A percentile compares a stretch with the other conserved stretches of the same genome.
phyloP scores from a whole-genome alignment of 1,139 yeast species.

The Meyerozyma sp. region DNA sequence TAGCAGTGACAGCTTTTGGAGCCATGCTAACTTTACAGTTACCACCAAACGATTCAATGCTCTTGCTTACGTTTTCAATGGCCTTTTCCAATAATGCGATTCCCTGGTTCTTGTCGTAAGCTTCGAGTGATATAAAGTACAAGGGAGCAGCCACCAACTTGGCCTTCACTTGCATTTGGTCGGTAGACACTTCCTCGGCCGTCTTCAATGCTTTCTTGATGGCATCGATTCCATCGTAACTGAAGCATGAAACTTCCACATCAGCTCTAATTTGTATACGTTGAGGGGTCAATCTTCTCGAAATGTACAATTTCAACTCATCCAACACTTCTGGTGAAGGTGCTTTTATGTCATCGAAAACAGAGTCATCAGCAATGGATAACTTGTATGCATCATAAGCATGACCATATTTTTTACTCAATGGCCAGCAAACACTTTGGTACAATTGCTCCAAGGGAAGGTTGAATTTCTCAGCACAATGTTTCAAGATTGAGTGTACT shows the following conservation, averaged over 20 bases:
- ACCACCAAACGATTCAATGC: conserved; percentile 76
- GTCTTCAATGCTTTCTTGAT: conserved; percentile 82
- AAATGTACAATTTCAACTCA: conserved; percentile 79
- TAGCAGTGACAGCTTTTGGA: conserved; percentile 97
- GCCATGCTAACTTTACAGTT: conserved; percentile 92
- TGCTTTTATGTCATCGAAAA: conserved; percentile 75
- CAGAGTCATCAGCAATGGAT: conserved; percentile 87
- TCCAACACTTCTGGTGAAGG: conserved; percentile 70
- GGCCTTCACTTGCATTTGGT: conserved; percentile 81
- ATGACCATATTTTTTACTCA: conserved; percentile 91
- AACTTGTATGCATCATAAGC: conserved; percentile 96
- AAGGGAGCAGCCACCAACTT: conserved; percentile 97
- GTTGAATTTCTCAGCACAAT: conserved; percentile 95
- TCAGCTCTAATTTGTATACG: conserved; percentile 97
- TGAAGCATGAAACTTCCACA: conserved; percentile 93
- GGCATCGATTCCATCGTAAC: conserved; percentile 97
- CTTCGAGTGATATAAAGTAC: conserved; percentile 88
- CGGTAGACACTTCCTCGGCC: conserved; percentile 82
- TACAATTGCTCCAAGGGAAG: conserved; percentile 81
- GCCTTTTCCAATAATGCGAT: conserved; percentile 73
- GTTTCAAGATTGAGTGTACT: conserved; percentile 94
- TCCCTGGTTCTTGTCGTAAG: conserved; percentile 88
- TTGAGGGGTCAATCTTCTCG: conserved; percentile 94
- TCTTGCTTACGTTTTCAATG: conserved; percentile 65
- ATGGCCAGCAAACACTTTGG: conserved; percentile 93